Evolutionary conservation across 2,329 filamentous ascomycete species (phyloP).

Genomic region (Phialemonium atrogriseum): DNA sequence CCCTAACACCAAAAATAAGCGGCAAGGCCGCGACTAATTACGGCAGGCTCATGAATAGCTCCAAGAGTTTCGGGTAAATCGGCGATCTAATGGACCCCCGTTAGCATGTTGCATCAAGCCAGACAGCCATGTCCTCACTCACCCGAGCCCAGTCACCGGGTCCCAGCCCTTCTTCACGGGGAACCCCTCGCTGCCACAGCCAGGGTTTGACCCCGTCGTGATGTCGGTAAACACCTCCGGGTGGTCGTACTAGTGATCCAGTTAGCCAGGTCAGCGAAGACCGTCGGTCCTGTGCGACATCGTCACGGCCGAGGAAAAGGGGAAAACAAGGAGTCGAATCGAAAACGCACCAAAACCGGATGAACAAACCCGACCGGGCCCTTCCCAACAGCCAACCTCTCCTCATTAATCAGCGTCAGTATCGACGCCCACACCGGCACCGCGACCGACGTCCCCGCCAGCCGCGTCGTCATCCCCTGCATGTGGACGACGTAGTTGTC

Average conservation of each 20-base stretch:
- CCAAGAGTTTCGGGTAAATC: conserved; percentile 13
- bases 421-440: conserved; percentile 50
- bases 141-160: conserved; percentile 16
- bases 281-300: not conserved
- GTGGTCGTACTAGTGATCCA: conserved; percentile 14
- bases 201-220: conserved; percentile 19
- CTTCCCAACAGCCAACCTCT: conserved; percentile 39
- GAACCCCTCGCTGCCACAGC: conserved; percentile 22
- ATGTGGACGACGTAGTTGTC: conserved; percentile 18
- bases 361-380: conserved; percentile 26
- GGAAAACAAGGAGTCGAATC: too few relatives aligned
- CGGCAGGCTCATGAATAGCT: conserved; percentile 11
- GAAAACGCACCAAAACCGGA: conserved; percentile 14
- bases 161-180: conserved; percentile 19
- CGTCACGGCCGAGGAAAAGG: not conserved
- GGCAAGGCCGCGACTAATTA: too few relatives aligned
- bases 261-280: too few relatives aligned
- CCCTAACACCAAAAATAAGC: too few relatives aligned
- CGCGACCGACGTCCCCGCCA: conserved; percentile 45
- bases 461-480: conserved; percentile 20
- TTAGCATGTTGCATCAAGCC: not conserved
- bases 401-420: conserved; percentile 55
- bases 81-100: conserved; percentile 9
- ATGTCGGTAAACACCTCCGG: conserved; percentile 22
- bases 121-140: not conserved